phyloP scores from a whole-genome alignment of 441 rosid species.

The Syzygium malaccense region DNA sequence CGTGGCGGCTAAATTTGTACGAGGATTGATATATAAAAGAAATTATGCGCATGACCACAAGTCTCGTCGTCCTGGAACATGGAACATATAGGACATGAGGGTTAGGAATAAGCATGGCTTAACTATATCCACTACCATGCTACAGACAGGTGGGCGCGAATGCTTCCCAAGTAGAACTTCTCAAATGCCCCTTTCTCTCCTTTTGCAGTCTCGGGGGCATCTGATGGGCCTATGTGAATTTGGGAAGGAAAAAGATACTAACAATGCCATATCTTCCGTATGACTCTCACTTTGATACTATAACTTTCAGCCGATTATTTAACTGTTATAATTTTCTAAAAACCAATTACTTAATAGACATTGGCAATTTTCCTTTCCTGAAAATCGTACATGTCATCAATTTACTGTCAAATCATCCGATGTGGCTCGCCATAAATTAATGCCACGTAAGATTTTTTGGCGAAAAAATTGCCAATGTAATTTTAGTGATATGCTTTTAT shows the following conservation, averaged over 20 bases:
- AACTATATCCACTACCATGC: background rate
- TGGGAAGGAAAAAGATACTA: background rate
- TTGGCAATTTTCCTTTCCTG: rapidly evolving
- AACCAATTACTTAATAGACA: rapidly evolving
- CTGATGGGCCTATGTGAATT: background rate
- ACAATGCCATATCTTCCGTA: background rate
- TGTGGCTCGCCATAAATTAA: background rate
- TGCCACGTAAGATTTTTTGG: rapidly evolving
- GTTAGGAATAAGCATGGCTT: background rate
- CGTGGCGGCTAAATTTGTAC: background rate
- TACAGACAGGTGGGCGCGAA: background rate
- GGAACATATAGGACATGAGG: background rate
- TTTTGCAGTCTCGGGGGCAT: background rate
- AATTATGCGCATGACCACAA: background rate
- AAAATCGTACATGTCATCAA: background rate
- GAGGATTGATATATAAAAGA: background rate
- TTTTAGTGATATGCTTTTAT: background rate
- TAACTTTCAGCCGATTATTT: background rate
- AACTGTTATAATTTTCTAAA: background rate
- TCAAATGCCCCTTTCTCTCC: background rate
- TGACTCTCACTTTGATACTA: rapidly evolving
- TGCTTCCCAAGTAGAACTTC: background rate
- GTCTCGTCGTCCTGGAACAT: background rate
- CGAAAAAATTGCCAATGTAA: background rate
- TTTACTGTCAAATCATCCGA: background rate